Base-by-base conservation (phyloP, 2,329 filamentous ascomycete genomes). In the Verticillium zaregamsianum region DNA sequence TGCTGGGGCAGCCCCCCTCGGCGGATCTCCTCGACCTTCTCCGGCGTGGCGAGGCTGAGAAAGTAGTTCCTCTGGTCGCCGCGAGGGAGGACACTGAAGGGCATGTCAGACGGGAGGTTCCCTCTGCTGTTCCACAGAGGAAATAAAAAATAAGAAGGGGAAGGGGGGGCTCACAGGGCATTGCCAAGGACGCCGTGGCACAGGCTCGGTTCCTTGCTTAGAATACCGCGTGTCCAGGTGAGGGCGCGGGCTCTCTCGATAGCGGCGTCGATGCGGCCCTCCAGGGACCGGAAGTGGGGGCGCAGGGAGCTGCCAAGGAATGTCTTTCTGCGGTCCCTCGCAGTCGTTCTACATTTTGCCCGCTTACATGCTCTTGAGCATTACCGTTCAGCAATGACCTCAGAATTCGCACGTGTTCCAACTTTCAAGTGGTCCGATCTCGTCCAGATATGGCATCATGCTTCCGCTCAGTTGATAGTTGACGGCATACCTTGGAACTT, bases 161-260 rank as follows among this genome's bases (percentile, higher is more conserved):
- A n/a, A 31, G 28, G 3, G 4, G 5, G 32, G 3, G 84, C 76
- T 61, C 80, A 84, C 67, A 90, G 73, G 17, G 86, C 85, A 68
- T 90, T 90, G 8, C 87, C 86, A 15, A 85, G 79, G 32, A 89
- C 85, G 0, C 87, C 85, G 68, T 90, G 87, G 68, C 87, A 90
- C 39, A 90, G 70, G 67, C 84, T 88, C 1, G 87, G 86, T 67
- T 87, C 83, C 65, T 90, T 90, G 12, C 79, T 86, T 64, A 90
- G 73, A 12, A 89, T 69, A 0, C 86, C 87, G 55, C 82, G 78
- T 64, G 82, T 78, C 79, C 82, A 83, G 28, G 84, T 79, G 60
- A 84, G 81, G 17, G 78, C 78, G 60, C 82, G 76, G 3, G 81
- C 85, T 58, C 79, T 82, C 8, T 68, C 70, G 17, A 89, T 79